Percentiles rank a stretch among this genome's conserved stretches.
Evolutionary conservation across 2,329 filamentous ascomycete species (phyloP).

Genomic region (Daldinia sp.): DNA sequence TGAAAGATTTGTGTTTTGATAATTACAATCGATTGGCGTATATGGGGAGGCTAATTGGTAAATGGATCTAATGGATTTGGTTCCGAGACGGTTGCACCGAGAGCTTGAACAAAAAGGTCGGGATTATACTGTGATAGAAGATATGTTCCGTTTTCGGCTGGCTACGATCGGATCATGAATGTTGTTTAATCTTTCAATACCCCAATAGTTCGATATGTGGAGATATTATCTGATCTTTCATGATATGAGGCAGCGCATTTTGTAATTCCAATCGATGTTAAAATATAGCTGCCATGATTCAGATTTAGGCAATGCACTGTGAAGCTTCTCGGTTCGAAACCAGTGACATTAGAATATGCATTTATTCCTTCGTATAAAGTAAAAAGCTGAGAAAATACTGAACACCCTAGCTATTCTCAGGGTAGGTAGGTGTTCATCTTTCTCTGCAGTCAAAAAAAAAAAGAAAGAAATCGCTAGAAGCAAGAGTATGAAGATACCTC

Average conservation of each 20-base stretch:
- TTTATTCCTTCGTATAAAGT: too few relatives aligned
- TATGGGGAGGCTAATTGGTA: neutral
- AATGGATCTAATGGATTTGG: neutral
- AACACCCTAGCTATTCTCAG: too few relatives aligned
- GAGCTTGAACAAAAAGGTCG: constrained; percentile 7
- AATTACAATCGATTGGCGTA: neutral
- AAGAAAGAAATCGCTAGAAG: neutral
- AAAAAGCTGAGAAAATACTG: too few relatives aligned
- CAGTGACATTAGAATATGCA: neutral
- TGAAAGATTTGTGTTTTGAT: neutral
- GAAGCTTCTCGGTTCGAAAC: neutral
- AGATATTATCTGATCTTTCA: constrained; percentile 10
- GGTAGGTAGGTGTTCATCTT: too few relatives aligned
- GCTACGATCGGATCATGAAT: constrained; percentile 33
- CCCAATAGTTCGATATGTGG: constrained; percentile 12
- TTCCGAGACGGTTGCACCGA: neutral
- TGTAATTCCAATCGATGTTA: neutral
- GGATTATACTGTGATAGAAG: constrained; percentile 1
- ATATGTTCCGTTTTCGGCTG: constrained; percentile 35
- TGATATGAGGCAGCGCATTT: neutral
- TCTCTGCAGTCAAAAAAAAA: too few relatives aligned
- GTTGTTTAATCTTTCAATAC: constrained; percentile 31
- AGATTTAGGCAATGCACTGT: neutral
- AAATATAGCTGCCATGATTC: neutral
- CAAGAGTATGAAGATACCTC: neutral